Conservation (phyloP, 176 grass and related monocot species). For the Dendrocalamus sinicus region DNA sequence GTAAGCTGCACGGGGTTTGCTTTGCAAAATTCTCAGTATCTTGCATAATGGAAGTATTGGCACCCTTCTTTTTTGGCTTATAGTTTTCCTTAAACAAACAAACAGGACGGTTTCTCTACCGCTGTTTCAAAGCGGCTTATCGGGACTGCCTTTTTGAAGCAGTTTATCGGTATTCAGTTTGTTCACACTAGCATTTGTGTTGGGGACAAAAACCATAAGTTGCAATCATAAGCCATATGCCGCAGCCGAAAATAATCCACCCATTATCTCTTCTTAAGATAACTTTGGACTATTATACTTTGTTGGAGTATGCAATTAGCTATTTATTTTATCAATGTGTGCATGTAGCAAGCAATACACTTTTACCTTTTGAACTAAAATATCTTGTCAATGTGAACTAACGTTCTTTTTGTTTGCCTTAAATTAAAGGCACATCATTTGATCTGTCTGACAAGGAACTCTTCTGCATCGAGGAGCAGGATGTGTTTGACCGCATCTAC, state of each 20-base stretch:
- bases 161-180: too few species aligned
- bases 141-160: too few species aligned
- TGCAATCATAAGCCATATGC: too few species aligned
- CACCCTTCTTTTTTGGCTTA: too few species aligned
- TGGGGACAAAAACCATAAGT: too few species aligned
- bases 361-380: background rate
- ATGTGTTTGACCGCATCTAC: slow-evolving; percentile 82
- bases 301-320: background rate
- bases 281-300: slow-evolving; percentile 20
- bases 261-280: background rate
- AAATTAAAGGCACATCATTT: slow-evolving; percentile 72
- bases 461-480: slow-evolving; percentile 95
- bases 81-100: too few species aligned
- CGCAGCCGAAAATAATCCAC: too few species aligned
- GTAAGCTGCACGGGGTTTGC: background rate
- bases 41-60: slow-evolving; percentile 20
- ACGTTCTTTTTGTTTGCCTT: slow-evolving; percentile 29
- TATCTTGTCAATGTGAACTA: slow-evolving; percentile 7
- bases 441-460: slow-evolving; percentile 91
- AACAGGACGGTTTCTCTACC: too few species aligned
- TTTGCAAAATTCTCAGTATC: background rate
- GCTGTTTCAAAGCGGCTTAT: too few species aligned
- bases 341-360: background rate
- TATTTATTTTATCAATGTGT: background rate
- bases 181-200: too few species aligned